phyloP scores from a whole-genome alignment of 305 asterid genomes.

The Fraxinus floribunda region DNA sequence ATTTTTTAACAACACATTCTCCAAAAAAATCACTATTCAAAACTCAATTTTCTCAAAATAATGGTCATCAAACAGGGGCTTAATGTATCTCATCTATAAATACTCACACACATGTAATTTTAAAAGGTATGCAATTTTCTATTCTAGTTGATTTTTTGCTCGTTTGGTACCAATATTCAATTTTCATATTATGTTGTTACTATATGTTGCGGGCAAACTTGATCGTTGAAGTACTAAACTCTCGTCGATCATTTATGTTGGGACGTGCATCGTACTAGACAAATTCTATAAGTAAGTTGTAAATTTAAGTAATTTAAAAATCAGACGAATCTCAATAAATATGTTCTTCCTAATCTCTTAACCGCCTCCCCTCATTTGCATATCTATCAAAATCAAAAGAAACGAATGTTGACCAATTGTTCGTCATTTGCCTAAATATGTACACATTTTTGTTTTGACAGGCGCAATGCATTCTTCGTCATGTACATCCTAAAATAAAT shows the following conservation, averaged over 20 bases:
- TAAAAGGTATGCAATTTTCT: neutral
- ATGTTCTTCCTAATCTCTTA: neutral
- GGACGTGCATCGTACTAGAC: neutral
- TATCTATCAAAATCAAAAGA: constrained; percentile 15
- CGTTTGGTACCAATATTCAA: neutral
- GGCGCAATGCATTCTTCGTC: constrained; percentile 37
- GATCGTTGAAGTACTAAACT: too few relatives aligned
- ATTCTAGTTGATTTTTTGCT: neutral
- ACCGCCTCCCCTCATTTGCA: neutral
- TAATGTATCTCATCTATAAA: neutral
- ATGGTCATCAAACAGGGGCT: too few relatives aligned
- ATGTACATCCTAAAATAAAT: constrained; percentile 25
- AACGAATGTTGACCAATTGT: constrained; percentile 1
- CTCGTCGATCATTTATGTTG: neutral
- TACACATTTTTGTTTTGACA: constrained; percentile 8
- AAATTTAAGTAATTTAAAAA: neutral
- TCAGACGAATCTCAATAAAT: neutral
- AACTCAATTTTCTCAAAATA: too few relatives aligned
- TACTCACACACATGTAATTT: neutral
- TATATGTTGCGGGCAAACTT: too few relatives aligned
- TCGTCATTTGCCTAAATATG: constrained; percentile 21
- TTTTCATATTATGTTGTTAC: neutral
- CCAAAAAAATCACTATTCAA: too few relatives aligned
- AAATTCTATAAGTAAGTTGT: neutral
- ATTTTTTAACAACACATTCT: too few relatives aligned